Base-by-base conservation (phyloP, 108 stramenopile species). In the Craspedostauros australis region DNA sequence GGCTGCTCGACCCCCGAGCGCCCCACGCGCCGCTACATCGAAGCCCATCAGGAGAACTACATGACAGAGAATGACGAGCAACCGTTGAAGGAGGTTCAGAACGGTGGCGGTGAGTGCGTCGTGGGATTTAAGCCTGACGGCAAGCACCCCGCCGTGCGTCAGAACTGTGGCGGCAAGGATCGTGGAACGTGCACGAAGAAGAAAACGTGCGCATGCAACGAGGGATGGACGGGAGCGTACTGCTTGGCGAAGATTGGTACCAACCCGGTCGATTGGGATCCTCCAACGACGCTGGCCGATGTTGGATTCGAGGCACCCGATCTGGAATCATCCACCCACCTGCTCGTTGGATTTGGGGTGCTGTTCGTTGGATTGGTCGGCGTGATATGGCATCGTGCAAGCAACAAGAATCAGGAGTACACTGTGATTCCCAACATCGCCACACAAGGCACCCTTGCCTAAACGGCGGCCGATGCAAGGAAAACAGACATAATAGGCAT, bases 1-100 rank as follows among this genome's bases (percentile, higher is more conserved):
- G 94, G 94, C 2, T 97, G 96, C 45, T 82, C 84, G 25, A 84
- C 91, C 5, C 83, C 80, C 0, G 85, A 83, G 39, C 84, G 89
- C 28, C 96, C 96, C 0, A 94, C 93, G 22, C 84, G 79, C 39
- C 67, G 61, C 37, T 97, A 74, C 50, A 97, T 97, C 52, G 76
- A 97, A 64, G 94, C 80, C 0, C 87, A 95, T 55, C 51, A 70
- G 46, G 53, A 93, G 36, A 68, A 79, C 31, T 96, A 95, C 65
- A 94, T 71, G 65, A 56, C 45, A 24, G 64, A 54, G 11, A 59
- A 51, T 9, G 90, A 92, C 62, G 62, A 40, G 23, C 72, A 63
- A 15, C 86, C 86, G 11, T 42, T 93, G 66, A 88, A 86, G 69
- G 52, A 60, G 26, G 70, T 93, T 29, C 76, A 70, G 50, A 68